A percentile compares a stretch with the other conserved stretches of the same genome.
Evolutionary conservation across 345 rosid genomes (phyloP).

Genomic region (Lumnitzera littorea): DNA sequence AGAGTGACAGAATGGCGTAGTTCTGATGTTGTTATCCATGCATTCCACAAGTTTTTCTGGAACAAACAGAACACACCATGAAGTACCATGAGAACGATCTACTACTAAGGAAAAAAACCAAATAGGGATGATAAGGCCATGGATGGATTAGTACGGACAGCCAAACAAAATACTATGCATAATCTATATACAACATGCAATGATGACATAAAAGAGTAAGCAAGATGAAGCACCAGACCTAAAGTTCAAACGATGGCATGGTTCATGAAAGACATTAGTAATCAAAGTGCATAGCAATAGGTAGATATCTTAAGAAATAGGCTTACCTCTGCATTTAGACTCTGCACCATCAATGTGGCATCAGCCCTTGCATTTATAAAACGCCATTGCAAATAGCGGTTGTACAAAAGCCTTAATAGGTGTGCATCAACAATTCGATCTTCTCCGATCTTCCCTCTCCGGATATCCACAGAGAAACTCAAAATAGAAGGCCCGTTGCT

Average conservation of each 20-base stretch:
- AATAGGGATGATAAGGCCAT: background rate
- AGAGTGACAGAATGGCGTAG: conserved; percentile 71
- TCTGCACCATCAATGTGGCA: conserved; percentile 60
- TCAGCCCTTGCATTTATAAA: conserved; percentile 76
- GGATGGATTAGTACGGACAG: no score
- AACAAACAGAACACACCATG: conserved; percentile 5
- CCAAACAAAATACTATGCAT: no score
- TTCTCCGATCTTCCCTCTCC: conserved; percentile 84
- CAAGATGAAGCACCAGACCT: no score
- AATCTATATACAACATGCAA: no score
- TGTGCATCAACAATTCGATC: conserved; percentile 70
- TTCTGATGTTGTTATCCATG: conserved; percentile 73
- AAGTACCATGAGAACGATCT: background rate
- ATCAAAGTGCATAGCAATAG: no score
- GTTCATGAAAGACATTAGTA: no score
- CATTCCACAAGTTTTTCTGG: conserved; percentile 80
- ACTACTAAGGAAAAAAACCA: background rate
- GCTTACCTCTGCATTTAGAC: conserved; percentile 63
- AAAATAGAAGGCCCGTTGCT: conserved; percentile 64
- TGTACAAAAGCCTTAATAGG: conserved; percentile 74
- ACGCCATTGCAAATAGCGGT: conserved; percentile 78
- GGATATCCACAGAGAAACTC: conserved; percentile 75
- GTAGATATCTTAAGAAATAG: no score
- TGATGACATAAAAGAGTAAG: no score
- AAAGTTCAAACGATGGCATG: no score